These are phyloP conservation scores for Crithidia expoeki DNA, from an alignment of 208 protist genomes.

Conservation along the genomic window DNA sequence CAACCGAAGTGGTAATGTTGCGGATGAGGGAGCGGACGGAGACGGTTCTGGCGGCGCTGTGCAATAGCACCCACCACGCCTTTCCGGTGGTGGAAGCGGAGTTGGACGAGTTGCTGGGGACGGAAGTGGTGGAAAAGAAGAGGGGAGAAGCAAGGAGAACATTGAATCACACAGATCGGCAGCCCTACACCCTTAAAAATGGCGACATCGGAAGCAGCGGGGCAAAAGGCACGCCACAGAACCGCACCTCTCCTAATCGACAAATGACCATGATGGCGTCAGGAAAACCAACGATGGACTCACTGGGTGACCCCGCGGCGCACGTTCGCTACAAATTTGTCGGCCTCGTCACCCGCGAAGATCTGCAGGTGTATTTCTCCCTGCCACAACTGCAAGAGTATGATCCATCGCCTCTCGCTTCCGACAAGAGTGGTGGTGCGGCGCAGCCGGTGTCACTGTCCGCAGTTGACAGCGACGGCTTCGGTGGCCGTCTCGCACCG, in stretches of 20 bases:
- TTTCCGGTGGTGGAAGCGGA: constrained; percentile 88
- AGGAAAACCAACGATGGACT: neutral
- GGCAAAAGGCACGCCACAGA: neutral
- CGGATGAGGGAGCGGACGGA: constrained; percentile 67
- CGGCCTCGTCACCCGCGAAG: constrained; percentile 85
- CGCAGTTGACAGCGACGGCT: constrained; percentile 47
- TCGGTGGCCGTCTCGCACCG: constrained; percentile 49
- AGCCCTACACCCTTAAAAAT: too few relatives aligned
- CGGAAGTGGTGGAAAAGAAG: neutral
- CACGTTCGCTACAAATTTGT: constrained; percentile 74
- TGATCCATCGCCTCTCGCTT: neutral
- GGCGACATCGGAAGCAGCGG: too few relatives aligned
- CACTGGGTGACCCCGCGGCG: neutral
- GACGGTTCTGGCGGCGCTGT: constrained; percentile 69
- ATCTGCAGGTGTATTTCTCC: constrained; percentile 83
- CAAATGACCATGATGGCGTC: neutral
- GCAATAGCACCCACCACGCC: constrained; percentile 85
- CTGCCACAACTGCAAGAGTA: constrained; percentile 52
- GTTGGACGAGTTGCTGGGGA: neutral
- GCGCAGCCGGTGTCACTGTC: constrained; percentile 15
- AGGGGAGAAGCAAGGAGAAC: too few relatives aligned
- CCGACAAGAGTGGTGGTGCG: neutral
- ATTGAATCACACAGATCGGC: too few relatives aligned
- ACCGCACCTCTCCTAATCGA: neutral
- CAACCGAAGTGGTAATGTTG: constrained; percentile 77